These are phyloP conservation scores for Phytophthora gonapodyides DNA, from an alignment of 352 stramenopile genomes.

Conservation along the genomic window DNA sequence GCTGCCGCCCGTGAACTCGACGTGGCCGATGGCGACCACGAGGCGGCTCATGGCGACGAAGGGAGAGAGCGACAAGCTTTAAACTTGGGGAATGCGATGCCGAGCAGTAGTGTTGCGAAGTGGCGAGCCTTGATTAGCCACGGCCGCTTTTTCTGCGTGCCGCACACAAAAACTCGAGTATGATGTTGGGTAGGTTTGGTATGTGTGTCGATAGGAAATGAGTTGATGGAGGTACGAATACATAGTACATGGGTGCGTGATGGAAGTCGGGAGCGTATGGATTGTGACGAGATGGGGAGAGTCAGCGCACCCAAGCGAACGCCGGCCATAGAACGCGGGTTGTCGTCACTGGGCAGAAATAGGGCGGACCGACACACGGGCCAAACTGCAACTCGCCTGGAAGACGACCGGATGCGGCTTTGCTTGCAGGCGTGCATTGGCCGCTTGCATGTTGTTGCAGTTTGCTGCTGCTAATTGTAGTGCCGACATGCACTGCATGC, in stretches of 20 bases:
- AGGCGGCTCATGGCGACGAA: slow-evolving; percentile 63
- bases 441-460: neutral
- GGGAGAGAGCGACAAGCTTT: neutral
- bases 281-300: too few species aligned
- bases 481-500: slow-evolving; percentile 5
- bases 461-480: slow-evolving; percentile 18
- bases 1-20: slow-evolving; percentile 73
- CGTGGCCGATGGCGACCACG: slow-evolving; percentile 73
- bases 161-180: neutral
- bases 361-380: slow-evolving; percentile 6
- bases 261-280: too few species aligned
- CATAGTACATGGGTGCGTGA: too few species aligned
- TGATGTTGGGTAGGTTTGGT: neutral
- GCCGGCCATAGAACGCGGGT: slow-evolving; percentile 9
- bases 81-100: neutral
- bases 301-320: neutral
- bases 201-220: neutral
- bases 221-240: neutral
- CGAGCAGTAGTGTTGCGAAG: slow-evolving; percentile 9
- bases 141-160: slow-evolving; percentile 5
- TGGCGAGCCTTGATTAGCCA: slow-evolving; percentile 21
- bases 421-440: neutral
- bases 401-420: slow-evolving; percentile 3
- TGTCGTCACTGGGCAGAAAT: slow-evolving; percentile 20
- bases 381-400: slow-evolving; percentile 14